Evolutionary conservation across 495 filamentous ascomycete species (phyloP).

Genomic region (Penicillium flavigenum): DNA sequence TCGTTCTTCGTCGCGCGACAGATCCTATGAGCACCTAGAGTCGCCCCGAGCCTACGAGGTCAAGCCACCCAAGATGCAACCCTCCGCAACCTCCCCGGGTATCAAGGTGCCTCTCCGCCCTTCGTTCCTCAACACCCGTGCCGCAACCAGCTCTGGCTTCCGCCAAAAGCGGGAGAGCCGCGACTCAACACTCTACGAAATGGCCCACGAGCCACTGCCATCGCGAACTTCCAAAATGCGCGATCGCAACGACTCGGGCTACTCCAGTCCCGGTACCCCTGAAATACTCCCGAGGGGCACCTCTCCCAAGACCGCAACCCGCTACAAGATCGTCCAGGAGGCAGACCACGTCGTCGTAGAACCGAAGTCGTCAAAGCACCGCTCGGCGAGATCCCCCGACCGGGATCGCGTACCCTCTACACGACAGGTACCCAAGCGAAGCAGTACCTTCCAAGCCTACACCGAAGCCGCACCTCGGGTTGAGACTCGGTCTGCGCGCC

Average conservation of each 20-base stretch:
- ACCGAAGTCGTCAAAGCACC: conserved; percentile 27
- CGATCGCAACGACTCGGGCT: conserved; percentile 47
- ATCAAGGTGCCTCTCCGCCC: conserved; percentile 29
- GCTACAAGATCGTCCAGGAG: conserved; percentile 34
- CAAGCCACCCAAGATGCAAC: conserved; percentile 35
- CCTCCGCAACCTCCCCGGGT: conserved; percentile 28
- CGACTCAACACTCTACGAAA: conserved; percentile 18
- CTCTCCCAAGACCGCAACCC: conserved; percentile 36
- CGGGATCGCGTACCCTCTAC: conserved; percentile 16
- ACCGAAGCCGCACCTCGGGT: conserved; percentile 15
- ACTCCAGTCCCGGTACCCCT: conserved; percentile 46
- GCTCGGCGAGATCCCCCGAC: conserved; percentile 23
- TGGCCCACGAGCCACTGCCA: conserved; percentile 25
- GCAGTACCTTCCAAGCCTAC: conserved; percentile 19
- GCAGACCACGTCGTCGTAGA: conserved; percentile 36
- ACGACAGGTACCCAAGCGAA: conserved; percentile 19
- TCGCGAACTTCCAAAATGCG: conserved; percentile 38
- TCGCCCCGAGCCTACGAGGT: conserved; percentile 26
- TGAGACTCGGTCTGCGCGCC: conserved; percentile 23
- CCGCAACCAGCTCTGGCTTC: conserved; percentile 33
- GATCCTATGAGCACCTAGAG: conserved; percentile 39
- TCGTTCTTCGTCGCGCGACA: conserved; percentile 34
- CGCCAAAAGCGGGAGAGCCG: conserved; percentile 29
- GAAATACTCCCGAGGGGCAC: conserved; percentile 32
- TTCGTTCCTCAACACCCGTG: conserved; percentile 31